Evolutionary conservation across 2,329 filamentous ascomycete genomes (phyloP).

Genomic region (Colletotrichum sp.): DNA sequence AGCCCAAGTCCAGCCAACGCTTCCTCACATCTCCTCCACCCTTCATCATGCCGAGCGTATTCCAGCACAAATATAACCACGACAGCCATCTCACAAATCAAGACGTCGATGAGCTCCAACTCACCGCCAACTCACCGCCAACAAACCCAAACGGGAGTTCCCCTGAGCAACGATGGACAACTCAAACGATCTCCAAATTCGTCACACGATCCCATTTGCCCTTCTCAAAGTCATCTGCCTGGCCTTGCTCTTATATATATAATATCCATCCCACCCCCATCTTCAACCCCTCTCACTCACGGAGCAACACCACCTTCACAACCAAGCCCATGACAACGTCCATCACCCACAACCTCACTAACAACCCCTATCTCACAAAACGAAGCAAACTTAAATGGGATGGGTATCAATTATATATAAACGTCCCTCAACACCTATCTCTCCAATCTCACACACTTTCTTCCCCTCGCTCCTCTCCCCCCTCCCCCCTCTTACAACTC

Average conservation of each 20-base stretch:
- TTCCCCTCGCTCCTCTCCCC: neutral
- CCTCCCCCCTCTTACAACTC: neutral
- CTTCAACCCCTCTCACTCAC: neutral
- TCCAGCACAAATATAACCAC: too few species aligned
- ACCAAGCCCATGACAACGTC: neutral
- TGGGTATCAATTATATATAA: slow-evolving; percentile 16
- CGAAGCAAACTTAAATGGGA: slow-evolving; percentile 40
- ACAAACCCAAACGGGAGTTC: neutral
- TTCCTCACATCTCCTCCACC: too few species aligned
- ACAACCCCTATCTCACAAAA: slow-evolving; percentile 32
- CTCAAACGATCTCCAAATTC: too few species aligned
- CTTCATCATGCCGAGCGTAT: too few species aligned
- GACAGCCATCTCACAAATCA: too few species aligned
- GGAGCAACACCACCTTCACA: neutral
- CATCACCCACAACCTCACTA: neutral
- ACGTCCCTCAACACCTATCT: neutral
- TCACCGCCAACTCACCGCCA: neutral
- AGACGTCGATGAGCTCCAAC: too few species aligned
- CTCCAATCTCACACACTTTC: neutral
- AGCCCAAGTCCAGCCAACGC: too few species aligned
- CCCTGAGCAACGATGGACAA: neutral
- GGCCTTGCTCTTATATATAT: neutral
- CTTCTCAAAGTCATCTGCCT: neutral
- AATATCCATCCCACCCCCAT: neutral
- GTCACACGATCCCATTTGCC: neutral